Evolutionary conservation across 1,284 basidiomycete genomes (phyloP).

Genomic region (Tilletia setariae): DNA sequence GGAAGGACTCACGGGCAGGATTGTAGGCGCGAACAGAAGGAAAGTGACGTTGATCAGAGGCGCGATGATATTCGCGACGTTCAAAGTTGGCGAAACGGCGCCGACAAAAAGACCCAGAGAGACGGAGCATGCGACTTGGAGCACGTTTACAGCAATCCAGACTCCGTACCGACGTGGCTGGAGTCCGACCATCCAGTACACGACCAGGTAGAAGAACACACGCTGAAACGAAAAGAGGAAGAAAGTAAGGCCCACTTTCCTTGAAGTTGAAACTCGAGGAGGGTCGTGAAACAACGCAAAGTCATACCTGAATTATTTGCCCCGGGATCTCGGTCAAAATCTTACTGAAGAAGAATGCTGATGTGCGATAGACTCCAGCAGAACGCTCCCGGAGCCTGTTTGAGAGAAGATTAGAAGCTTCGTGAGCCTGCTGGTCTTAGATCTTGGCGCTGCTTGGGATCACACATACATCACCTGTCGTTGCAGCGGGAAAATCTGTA

Average conservation of each 20-base stretch:
- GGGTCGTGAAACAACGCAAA: background rate
- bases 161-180: constrained; percentile 19
- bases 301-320: constrained; percentile 26
- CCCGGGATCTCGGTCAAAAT: constrained; percentile 37
- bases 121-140: constrained; percentile 18
- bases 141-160: constrained; percentile 19
- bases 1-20: constrained; percentile 24
- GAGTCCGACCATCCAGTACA: constrained; percentile 25
- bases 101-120: constrained; percentile 35
- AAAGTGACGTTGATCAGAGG: constrained; percentile 42
- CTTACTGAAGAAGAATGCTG: constrained; percentile 33
- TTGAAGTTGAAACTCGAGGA: background rate
- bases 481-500: constrained; percentile 31
- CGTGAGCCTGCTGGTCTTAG: background rate
- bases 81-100: constrained; percentile 26
- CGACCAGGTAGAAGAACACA: constrained; percentile 18
- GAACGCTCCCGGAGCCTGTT: constrained; percentile 29
- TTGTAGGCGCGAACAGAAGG: constrained; percentile 38
- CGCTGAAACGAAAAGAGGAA: constrained; percentile 9
- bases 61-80: constrained; percentile 37
- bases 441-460: background rate
- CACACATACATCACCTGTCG: constrained; percentile 28
- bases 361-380: constrained; percentile 33
- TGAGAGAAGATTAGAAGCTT: background rate
- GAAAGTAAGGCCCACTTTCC: background rate